Base-by-base conservation (phyloP, 2,329 filamentous ascomycete species). In the Penicillium digitatum region DNA sequence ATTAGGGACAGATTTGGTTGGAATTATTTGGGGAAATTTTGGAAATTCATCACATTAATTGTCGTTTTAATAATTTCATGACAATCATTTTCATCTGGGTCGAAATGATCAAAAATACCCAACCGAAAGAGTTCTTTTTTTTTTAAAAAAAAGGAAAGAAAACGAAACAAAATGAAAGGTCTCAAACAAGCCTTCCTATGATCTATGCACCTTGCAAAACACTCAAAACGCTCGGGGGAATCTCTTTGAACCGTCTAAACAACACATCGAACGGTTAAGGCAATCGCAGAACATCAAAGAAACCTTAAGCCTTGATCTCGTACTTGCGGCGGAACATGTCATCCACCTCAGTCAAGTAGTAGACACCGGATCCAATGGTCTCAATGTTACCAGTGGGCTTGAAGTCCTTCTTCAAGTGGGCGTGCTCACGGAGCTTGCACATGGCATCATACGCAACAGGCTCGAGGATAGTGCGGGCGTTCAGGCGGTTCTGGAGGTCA, bases 321-420 rank as follows among this genome's bases (percentile, higher is more conserved):
- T 94, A 94, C 71, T 83, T 82, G 68, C 89, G 84, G 79, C 88
- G 86, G 86, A 89, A 94, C 88, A 90, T 90, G 66, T 90, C 88
- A 69, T 94, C 89, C 45, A 94, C 82, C 72, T 87, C 85, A 69
- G 84, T 84, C 56, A 94, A 81, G 78, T 92, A 94, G 79, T 93
- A 94, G 22, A 85, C 85, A 56, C 85, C 87, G 56, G 82, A 76
- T 57, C 72, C 71, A 54, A 94, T 82, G 63, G 83, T 88, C 43
- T 88, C 87, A 27, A 80, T 69, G 50, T 84, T 84, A 55, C 89
- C 89, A 67, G 80, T 74, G 58, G 89, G 89, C 61, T 79, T 83
- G 77, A 84, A 94, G 78, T 84, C 78, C 80, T 92, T 93, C 80
- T 91, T 83, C 62, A 93, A 80, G 73, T 94, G 89, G 52, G 89